A percentile compares a stretch with the other conserved stretches of the same genome.
Conservation (phyloP, 768 basidiomycete species). For the Mycena pura region DNA sequence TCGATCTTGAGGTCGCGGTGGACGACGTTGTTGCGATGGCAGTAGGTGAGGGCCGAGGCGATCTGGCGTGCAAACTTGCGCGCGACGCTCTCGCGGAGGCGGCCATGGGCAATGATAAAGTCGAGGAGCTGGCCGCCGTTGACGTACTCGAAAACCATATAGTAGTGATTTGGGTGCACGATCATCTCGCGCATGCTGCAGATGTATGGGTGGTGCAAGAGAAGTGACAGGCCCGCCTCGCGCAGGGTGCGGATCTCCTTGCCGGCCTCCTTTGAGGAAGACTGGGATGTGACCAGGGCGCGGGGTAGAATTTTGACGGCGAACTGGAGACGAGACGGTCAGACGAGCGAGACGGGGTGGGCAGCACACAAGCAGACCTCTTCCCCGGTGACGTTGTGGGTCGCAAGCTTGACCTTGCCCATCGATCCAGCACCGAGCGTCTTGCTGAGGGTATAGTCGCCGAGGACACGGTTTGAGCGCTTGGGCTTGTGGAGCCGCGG, state of each 20-base stretch:
- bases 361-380: constrained; percentile 66
- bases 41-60: constrained; percentile 94
- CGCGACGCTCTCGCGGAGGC: constrained; percentile 93
- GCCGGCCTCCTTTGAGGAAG: constrained; percentile 83
- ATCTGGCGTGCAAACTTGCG: constrained; percentile 98
- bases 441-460: constrained; percentile 96
- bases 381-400: constrained; percentile 87
- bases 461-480: constrained; percentile 70
- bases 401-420: constrained; percentile 98
- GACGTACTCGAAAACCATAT: constrained; percentile 99
- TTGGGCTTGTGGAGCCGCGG: constrained; percentile 36
- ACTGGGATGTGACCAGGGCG: constrained; percentile 53
- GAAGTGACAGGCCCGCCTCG: constrained; percentile 93
- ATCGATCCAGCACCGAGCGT: constrained; percentile 97
- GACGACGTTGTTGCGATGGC: constrained; percentile 96
- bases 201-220: constrained; percentile 98
- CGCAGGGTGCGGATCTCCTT: constrained; percentile 97
- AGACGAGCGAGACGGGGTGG: background rate
- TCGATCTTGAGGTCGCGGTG: constrained; percentile 99
- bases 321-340: constrained; percentile 56
- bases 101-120: constrained; percentile 98
- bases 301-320: constrained; percentile 99
- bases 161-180: constrained; percentile 96
- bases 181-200: constrained; percentile 99
- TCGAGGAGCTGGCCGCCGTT: constrained; percentile 99